These are phyloP conservation scores for Sphenostylis stenocarpa DNA, from an alignment of 306 rosid genomes.

Conservation along the genomic window DNA sequence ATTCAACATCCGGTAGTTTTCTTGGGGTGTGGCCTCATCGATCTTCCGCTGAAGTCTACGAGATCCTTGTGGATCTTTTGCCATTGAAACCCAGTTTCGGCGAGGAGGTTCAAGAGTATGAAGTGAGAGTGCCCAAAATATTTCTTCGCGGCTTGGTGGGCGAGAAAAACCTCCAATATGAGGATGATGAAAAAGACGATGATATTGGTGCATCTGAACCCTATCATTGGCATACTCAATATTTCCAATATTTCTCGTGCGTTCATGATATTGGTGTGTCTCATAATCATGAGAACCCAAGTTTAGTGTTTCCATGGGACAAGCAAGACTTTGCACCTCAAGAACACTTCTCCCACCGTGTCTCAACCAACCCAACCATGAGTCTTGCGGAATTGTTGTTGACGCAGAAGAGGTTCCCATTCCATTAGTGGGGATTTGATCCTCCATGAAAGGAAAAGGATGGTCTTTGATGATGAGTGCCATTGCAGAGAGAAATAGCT, in stretches of 20 bases:
- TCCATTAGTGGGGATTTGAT: not conserved
- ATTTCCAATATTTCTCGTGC: not conserved
- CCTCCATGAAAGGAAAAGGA: not conserved
- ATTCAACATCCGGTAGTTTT: not conserved
- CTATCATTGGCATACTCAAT: not conserved
- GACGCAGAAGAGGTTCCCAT: not conserved
- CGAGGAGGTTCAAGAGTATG: not conserved
- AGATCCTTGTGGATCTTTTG: not conserved
- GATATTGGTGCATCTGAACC: not conserved
- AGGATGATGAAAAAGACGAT: not conserved
- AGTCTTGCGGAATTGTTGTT: not conserved
- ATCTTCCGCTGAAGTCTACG: constrained; percentile 1
- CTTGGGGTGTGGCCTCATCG: not conserved
- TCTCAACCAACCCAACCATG: too few species aligned
- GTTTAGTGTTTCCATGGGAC: not conserved
- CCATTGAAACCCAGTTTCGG: not conserved
- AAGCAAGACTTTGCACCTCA: not conserved
- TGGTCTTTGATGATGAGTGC: not conserved
- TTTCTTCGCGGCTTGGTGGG: not conserved
- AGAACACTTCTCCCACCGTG: not conserved
- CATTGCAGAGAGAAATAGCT: not conserved
- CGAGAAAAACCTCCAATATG: not conserved
- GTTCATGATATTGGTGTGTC: not conserved
- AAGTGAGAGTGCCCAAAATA: not conserved
- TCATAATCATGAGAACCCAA: not conserved